Percentiles rank a stretch among this genome's conserved stretches.
phyloP scores from a whole-genome alignment of 73 alveolate species.

The Tetrahymena borealis region DNA sequence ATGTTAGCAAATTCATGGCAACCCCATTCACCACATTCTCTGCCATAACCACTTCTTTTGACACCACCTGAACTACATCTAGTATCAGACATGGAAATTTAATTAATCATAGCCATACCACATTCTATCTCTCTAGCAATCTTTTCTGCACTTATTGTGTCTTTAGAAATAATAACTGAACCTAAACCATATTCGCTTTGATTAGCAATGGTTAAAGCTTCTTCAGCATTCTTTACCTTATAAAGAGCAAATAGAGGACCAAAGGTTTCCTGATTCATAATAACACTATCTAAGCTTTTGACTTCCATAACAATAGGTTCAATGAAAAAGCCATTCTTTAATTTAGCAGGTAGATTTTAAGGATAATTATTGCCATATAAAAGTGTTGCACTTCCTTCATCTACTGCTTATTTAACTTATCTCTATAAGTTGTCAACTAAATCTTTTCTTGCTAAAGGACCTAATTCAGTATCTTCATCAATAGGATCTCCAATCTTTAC shows the following conservation, averaged over 20 bases:
- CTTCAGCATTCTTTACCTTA: constrained; percentile 57
- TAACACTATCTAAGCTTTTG: constrained; percentile 23
- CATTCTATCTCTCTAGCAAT: constrained; percentile 46
- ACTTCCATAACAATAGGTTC: constrained; percentile 50
- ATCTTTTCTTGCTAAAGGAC: constrained; percentile 70
- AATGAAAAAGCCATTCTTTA: constrained; percentile 26
- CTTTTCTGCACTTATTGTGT: constrained; percentile 41
- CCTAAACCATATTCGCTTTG: constrained; percentile 86
- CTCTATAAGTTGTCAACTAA: constrained; percentile 28
- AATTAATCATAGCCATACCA: constrained; percentile 75
- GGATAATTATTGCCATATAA: constrained; percentile 47
- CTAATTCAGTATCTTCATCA: constrained; percentile 46
- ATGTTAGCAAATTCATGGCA: constrained; percentile 37
- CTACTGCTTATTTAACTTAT: constrained; percentile 43
- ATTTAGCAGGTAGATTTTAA: neutral
- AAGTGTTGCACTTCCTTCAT: constrained; percentile 53
- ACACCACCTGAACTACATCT: constrained; percentile 78
- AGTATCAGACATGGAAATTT: constrained; percentile 46
- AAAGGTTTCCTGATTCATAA: constrained; percentile 68
- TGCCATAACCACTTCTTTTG: constrained; percentile 78
- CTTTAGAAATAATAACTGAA: constrained; percentile 66
- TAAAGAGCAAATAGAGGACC: constrained; percentile 80
- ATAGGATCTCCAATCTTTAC: constrained; percentile 66
- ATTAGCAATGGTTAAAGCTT: constrained; percentile 80
- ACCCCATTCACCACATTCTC: constrained; percentile 73